Conservation (phyloP, 208 protist genomes). For the Naegleria gruberi region DNA sequence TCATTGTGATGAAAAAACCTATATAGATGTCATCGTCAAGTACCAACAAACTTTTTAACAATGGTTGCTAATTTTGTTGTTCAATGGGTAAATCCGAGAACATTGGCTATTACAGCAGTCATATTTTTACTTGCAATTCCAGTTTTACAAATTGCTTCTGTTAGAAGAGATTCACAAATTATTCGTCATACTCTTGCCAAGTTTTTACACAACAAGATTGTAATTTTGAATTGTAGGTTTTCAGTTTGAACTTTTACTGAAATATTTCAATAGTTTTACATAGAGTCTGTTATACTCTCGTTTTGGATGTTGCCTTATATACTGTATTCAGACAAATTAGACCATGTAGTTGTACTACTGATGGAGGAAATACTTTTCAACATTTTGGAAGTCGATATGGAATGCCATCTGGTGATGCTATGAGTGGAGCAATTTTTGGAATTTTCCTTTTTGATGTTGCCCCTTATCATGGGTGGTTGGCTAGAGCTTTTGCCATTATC, state of each 20-base stretch:
- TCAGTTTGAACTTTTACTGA: background rate
- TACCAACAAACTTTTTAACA: background rate
- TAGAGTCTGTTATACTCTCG: constrained; percentile 22
- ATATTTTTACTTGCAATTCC: background rate
- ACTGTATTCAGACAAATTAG: constrained; percentile 21
- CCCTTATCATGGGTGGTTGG: background rate
- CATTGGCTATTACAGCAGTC: background rate
- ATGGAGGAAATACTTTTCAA: background rate
- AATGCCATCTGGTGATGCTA: background rate
- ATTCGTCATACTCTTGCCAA: background rate
- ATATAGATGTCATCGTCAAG: background rate
- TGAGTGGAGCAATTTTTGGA: constrained; percentile 18
- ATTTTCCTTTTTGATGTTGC: background rate
- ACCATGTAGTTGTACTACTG: constrained; percentile 6
- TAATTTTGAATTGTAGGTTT: constrained; percentile 1
- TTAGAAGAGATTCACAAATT: background rate
- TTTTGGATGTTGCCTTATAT: constrained; percentile 21
- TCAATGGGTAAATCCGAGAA: constrained; percentile 1
- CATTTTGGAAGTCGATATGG: background rate
- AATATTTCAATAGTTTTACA: background rate
- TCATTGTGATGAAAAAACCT: background rate
- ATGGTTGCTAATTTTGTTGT: background rate
- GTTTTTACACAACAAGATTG: background rate
- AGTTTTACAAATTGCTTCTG: background rate
- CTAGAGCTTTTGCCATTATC: background rate